Conservation (phyloP, 192 early-diverging fungal species). For the Backusella psychrophila region DNA sequence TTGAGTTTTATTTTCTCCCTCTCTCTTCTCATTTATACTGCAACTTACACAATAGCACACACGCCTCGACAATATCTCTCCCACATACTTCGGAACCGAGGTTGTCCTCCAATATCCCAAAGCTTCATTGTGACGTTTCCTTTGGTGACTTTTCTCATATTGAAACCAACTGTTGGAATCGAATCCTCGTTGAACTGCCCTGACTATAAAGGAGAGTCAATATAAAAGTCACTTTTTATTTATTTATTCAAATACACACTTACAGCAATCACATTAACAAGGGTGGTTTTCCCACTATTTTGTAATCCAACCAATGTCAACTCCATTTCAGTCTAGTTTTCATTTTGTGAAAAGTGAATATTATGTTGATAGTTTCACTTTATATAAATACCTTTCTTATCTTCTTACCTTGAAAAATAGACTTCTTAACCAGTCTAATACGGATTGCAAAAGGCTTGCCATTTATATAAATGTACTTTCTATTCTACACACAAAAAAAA, state of each 20-base stretch:
- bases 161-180: slow-evolving; percentile 99
- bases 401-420: slow-evolving; percentile 72
- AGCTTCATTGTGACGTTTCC: slow-evolving; percentile 96
- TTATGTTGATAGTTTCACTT: background rate
- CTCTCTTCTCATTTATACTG: no score
- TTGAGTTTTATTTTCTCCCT: no score
- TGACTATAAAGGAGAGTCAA: slow-evolving; percentile 37
- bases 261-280: slow-evolving; percentile 84
- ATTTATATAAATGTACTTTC: slow-evolving; percentile 24
- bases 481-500: background rate
- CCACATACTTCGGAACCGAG: slow-evolving; percentile 97
- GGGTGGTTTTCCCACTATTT: slow-evolving; percentile 83
- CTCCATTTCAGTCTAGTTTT: slow-evolving; percentile 73
- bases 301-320: slow-evolving; percentile 84
- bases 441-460: slow-evolving; percentile 53
- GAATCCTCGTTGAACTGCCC: slow-evolving; percentile 81
- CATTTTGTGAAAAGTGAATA: no score
- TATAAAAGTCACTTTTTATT: no score
- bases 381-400: background rate
- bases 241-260: slow-evolving; percentile 20
- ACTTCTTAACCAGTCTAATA: slow-evolving; percentile 68
- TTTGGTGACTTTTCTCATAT: slow-evolving; percentile 94
- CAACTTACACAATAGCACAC: slow-evolving; percentile 90
- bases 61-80: slow-evolving; percentile 85
- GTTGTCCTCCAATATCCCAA: slow-evolving; percentile 99